These are phyloP conservation scores for Thinopyrum elongatum DNA, from an alignment of 176 grass and related monocot species.

Conservation along the genomic window DNA sequence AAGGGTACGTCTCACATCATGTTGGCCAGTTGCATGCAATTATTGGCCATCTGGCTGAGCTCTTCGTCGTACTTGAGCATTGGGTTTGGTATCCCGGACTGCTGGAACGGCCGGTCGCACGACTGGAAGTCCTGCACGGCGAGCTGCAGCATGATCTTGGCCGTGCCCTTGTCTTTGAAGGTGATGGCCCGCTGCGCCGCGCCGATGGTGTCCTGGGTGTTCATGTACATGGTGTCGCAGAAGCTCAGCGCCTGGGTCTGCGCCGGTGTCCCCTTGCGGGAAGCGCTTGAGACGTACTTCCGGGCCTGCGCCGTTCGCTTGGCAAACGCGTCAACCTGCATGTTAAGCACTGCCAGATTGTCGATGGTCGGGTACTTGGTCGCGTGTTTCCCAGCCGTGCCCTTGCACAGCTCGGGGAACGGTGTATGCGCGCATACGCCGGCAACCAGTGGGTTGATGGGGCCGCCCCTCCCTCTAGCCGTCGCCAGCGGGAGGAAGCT, in stretches of 20 bases:
- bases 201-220: slow-evolving; percentile 50
- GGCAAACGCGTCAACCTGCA: slow-evolving; percentile 49
- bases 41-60: slow-evolving; percentile 45
- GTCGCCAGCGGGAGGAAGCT: not conserved
- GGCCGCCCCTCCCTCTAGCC: not conserved
- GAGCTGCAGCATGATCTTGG: slow-evolving; percentile 51
- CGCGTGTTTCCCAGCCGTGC: slow-evolving; percentile 30
- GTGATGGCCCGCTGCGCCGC: slow-evolving; percentile 41
- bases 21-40: slow-evolving; percentile 51
- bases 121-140: slow-evolving; percentile 56
- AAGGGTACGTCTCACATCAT: slow-evolving; percentile 22
- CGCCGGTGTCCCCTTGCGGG: not conserved
- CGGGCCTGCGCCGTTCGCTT: slow-evolving; percentile 30
- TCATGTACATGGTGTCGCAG: slow-evolving; percentile 62
- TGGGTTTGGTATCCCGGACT: slow-evolving; percentile 23
- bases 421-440: slow-evolving; percentile 25
- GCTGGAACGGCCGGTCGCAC: slow-evolving; percentile 42
- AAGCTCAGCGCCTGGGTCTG: slow-evolving; percentile 33
- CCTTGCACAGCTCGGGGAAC: slow-evolving; percentile 39
- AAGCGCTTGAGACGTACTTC: not conserved
- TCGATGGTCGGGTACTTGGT: slow-evolving; percentile 43
- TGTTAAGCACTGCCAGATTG: slow-evolving; percentile 44
- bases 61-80: slow-evolving; percentile 32
- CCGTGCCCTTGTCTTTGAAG: slow-evolving; percentile 44
- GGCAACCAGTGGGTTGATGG: not conserved